These are phyloP conservation scores for Lycium ferocissimum DNA, from an alignment of 257 asterid genomes.

Conservation along the genomic window DNA sequence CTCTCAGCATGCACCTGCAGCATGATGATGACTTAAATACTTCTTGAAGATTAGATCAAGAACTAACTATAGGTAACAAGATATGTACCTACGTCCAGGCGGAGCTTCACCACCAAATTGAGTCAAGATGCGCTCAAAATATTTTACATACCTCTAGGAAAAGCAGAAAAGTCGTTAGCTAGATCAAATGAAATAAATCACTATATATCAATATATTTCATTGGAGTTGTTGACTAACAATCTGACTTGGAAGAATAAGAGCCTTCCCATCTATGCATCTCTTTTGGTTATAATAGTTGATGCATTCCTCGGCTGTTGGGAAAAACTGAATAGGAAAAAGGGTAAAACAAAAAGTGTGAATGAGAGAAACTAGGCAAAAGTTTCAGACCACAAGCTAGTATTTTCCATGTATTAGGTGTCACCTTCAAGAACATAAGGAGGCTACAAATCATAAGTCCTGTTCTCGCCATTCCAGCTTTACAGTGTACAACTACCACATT, in stretches of 20 bases:
- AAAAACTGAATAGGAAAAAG: conserved; percentile 66
- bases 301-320: conserved; percentile 95
- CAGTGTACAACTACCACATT: conserved; percentile 99
- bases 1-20: conserved; percentile 96
- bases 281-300: conserved; percentile 83
- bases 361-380: conserved; percentile 32
- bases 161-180: conserved; percentile 38
- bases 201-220: conserved; percentile 25
- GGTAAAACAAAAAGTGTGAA: conserved; percentile 37
- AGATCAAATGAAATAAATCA: conserved; percentile 18
- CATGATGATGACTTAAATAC: conserved; percentile 39
- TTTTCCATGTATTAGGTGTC: conserved; percentile 36
- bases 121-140: conserved; percentile 70
- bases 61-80: conserved; percentile 45
- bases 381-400: conserved; percentile 28
- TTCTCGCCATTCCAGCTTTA: conserved; percentile 99
- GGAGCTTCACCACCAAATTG: conserved; percentile 85
- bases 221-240: conserved; percentile 64
- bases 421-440: conserved; percentile 96
- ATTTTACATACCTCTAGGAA: conserved; percentile 89
- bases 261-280: conserved; percentile 96
- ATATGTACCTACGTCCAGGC: conserved; percentile 96
- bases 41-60: conserved; percentile 34
- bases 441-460: conserved; percentile 96
- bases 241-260: conserved; percentile 95